A percentile compares a stretch with the other conserved stretches of the same genome.
Evolutionary conservation across 805 yeast species (phyloP).

Genomic region (Wickerhamomyces hampshirensis): DNA sequence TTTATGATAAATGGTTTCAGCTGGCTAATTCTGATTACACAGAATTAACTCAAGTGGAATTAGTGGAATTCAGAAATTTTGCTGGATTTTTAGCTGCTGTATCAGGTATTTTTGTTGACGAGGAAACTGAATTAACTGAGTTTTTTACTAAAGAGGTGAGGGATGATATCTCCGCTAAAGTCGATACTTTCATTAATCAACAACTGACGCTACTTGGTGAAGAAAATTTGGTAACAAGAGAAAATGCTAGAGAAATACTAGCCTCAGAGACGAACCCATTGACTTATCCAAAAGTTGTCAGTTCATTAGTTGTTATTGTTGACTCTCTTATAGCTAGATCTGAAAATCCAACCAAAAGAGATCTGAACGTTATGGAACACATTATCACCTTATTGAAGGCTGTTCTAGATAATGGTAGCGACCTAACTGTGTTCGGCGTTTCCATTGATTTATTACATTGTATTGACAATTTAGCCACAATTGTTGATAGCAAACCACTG

Average conservation of each 20-base stretch:
- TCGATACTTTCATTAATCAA: slow-evolving; percentile 44
- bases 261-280: slow-evolving; percentile 61
- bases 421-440: slow-evolving; percentile 26
- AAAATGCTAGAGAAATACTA: slow-evolving; percentile 66
- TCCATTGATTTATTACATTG: slow-evolving; percentile 29
- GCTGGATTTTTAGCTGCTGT: slow-evolving; percentile 72
- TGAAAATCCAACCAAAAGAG: slow-evolving; percentile 20
- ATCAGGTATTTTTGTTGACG: slow-evolving; percentile 53
- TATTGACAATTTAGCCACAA: slow-evolving; percentile 15
- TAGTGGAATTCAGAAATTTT: slow-evolving; percentile 52
- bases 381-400: slow-evolving; percentile 41
- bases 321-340: slow-evolving; percentile 25
- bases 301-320: slow-evolving; percentile 36
- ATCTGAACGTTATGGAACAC: slow-evolving; percentile 42
- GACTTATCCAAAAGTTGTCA: slow-evolving; percentile 44
- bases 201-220: slow-evolving; percentile 47
- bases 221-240: slow-evolving; percentile 52
- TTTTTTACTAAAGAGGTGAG: slow-evolving; percentile 19
- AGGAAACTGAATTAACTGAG: slow-evolving; percentile 16
- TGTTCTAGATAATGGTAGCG: slow-evolving; percentile 31
- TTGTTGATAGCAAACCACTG: slow-evolving; percentile 13
- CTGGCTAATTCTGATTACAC: slow-evolving; percentile 19
- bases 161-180: slow-evolving; percentile 30
- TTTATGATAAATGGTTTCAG: slow-evolving; percentile 45
- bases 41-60: slow-evolving; percentile 31